These are phyloP conservation scores for Fusarium sp. DNA, from an alignment of 2,329 filamentous ascomycete genomes.

Conservation along the genomic window DNA sequence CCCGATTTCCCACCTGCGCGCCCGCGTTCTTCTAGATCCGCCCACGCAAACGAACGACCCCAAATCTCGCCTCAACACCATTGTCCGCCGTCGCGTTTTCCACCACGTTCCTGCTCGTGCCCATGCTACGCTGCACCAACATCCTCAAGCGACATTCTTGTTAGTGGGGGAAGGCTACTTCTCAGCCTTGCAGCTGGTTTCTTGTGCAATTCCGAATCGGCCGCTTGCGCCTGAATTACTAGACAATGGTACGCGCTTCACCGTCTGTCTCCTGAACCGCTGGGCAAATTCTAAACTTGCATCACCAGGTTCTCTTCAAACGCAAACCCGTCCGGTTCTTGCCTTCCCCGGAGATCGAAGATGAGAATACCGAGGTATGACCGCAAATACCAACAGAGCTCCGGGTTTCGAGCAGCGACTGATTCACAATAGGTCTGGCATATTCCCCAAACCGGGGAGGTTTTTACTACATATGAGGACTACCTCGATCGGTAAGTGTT, in stretches of 20 bases:
- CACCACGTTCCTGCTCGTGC: slow-evolving; percentile 16
- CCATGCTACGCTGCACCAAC: slow-evolving; percentile 38
- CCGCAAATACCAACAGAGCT: slow-evolving; percentile 27
- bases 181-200: slow-evolving; percentile 43
- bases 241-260: slow-evolving; percentile 39
- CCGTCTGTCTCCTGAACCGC: not conserved
- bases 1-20: slow-evolving; percentile 40
- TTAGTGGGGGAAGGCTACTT: slow-evolving; percentile 46
- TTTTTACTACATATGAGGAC: slow-evolving; percentile 88
- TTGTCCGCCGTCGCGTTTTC: slow-evolving; percentile 20
- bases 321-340: slow-evolving; percentile 91
- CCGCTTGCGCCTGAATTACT: slow-evolving; percentile 33
- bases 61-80: slow-evolving; percentile 29
- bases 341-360: slow-evolving; percentile 75
- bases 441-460: slow-evolving; percentile 88
- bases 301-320: slow-evolving; percentile 86
- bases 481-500: slow-evolving; percentile 80
- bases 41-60: slow-evolving; percentile 25
- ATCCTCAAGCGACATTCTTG: slow-evolving; percentile 34
- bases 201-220: slow-evolving; percentile 25
- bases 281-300: slow-evolving; percentile 18
- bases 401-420: slow-evolving; percentile 20
- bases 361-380: slow-evolving; percentile 84
- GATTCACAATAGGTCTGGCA: slow-evolving; percentile 78
- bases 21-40: slow-evolving; percentile 36